phyloP scores from a whole-genome alignment of 306 rosid species.

The Lathyrus oleraceus region DNA sequence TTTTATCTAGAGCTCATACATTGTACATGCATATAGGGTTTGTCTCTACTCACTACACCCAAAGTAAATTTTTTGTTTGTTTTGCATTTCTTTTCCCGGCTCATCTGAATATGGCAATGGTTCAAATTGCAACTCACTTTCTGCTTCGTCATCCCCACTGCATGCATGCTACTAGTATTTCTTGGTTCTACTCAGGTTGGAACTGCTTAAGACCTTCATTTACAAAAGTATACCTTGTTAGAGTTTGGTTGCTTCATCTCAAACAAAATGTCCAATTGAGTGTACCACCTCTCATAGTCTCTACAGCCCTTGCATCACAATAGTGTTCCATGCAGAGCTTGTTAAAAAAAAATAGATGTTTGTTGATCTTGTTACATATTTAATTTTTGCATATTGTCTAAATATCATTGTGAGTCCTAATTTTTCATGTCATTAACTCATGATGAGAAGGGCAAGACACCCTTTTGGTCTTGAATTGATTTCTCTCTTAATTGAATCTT shows the following conservation, averaged over 20 bases:
- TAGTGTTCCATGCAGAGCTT: background rate
- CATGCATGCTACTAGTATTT: background rate
- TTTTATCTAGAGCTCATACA: background rate
- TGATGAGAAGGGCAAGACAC: conserved; percentile 1
- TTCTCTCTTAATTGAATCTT: conserved; percentile 5
- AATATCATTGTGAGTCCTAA: conserved; percentile 11
- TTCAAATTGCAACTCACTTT: background rate
- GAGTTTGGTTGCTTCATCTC: background rate
- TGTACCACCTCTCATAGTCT: background rate
- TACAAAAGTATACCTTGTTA: background rate
- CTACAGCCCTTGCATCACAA: background rate
- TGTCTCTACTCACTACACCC: background rate
- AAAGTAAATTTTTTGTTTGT: background rate
- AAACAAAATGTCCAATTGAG: background rate
- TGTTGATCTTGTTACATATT: conserved; percentile 15
- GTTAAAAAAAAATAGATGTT: background rate
- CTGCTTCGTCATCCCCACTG: background rate
- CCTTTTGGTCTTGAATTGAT: background rate
- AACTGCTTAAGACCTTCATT: background rate
- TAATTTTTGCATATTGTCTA: conserved; percentile 16
- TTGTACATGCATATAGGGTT: background rate
- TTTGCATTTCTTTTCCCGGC: background rate
- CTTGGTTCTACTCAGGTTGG: background rate
- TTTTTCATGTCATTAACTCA: conserved; percentile 12
- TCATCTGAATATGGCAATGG: too few relatives aligned